Evolutionary conservation across 805 yeast species (phyloP).

Genomic region (Cyberlindnera petersonii): DNA sequence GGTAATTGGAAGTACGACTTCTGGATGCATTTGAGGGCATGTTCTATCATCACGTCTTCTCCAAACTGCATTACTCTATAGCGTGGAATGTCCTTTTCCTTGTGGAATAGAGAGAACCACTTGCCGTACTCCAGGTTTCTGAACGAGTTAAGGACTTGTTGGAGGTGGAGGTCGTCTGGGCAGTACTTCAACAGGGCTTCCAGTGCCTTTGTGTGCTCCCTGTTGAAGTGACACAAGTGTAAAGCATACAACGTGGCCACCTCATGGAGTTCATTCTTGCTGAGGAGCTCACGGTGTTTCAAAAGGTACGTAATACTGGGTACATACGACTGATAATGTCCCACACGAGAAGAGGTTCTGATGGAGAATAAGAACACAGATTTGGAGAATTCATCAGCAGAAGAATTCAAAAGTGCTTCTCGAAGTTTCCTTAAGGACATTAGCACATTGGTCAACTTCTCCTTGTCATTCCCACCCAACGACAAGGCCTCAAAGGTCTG

Average conservation of each 20-base stretch:
- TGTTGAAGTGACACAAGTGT: constrained; percentile 35
- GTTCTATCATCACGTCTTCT: constrained; percentile 28
- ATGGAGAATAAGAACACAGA: constrained; percentile 49
- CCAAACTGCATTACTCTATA: constrained; percentile 43
- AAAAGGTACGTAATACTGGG: constrained; percentile 45
- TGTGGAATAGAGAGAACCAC: constrained; percentile 31
- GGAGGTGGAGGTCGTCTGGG: constrained; percentile 31
- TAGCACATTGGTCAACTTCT: constrained; percentile 24
- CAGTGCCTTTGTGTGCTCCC: constrained; percentile 17
- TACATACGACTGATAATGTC: constrained; percentile 54
- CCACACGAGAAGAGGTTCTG: constrained; percentile 42
- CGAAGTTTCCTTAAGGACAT: constrained; percentile 48
- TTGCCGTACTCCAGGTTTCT: constrained; percentile 30
- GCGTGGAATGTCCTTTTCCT: constrained; percentile 15
- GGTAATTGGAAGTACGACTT: constrained; percentile 38
- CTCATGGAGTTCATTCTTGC: constrained; percentile 35
- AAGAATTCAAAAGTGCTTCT: constrained; percentile 45
- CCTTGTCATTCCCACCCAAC: constrained; percentile 1
- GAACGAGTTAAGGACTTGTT: constrained; percentile 31
- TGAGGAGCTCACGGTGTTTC: constrained; percentile 20
- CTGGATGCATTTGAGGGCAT: constrained; percentile 33
- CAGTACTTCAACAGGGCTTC: constrained; percentile 28
- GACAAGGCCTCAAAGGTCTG: constrained; percentile 1
- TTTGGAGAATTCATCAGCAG: constrained; percentile 40
- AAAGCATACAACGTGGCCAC: constrained; percentile 39